Base-by-base conservation (phyloP, 192 early-diverging fungal species). In the Fimicolochytrium jonesii region DNA sequence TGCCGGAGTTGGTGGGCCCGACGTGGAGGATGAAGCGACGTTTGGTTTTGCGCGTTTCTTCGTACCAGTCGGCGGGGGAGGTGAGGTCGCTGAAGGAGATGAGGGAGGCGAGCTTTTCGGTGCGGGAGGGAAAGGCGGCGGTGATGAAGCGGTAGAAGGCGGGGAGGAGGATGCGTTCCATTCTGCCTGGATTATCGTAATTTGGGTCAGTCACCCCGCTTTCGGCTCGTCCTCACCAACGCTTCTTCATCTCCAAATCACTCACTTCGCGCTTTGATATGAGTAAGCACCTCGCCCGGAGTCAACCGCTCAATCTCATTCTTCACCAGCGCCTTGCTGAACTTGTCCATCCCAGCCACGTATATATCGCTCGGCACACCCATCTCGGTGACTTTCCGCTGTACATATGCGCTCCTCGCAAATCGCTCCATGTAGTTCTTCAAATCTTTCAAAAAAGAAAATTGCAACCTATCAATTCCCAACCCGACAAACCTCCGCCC, bases 1-100 rank as follows among this genome's bases (percentile, higher is more conserved):
- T 98, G 64, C 95, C 95, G 22, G 90, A 92, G 74, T 98, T 98
- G 5, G 95, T 98, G 34, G 95, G 95, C 6, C 95, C 95, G 22
- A 98, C 89, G 61, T 98, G 94, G 74, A 95, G 79, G 29, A 92
- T 80, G 49, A 98, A n/a, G n/a, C 76, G 86, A 84, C 92, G 77
- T 47, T 89, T 79, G 72, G 90, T 76, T 37, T 75, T 69, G 28
- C 95, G 83, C 15, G 94, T 87, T 9, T 71, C 71, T 0, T 83
- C 77, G 68, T 78, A 81, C 90, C 89, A 92, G 59, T 92, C 91
- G 32, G 83, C 78, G 13, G 94, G 94, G 53, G 75, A 86, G 32
- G 87, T 74, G 32, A 92, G 59, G 59, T 96, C 92, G 29, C 79
- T 83, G 49, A 91, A 76, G 50, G 81, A 56, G 32, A 68, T 58